Percentiles rank a stretch among this genome's conserved stretches.
Conservation (phyloP, 202 grass and related monocot genomes). For the Bolboschoenoplectus hybrid region DNA sequence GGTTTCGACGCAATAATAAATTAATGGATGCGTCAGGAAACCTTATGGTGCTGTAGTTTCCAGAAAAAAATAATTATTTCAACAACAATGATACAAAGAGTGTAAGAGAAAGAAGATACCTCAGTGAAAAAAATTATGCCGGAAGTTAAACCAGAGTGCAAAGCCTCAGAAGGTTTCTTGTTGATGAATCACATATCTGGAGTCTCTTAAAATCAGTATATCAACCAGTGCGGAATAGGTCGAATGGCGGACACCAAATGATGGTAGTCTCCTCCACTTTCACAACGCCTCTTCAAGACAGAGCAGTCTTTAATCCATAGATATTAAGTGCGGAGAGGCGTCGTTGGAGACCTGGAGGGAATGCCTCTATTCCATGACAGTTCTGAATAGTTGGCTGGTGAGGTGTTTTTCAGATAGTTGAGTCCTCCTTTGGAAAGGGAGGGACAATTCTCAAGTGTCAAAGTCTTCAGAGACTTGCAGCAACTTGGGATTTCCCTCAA, state of each 20-base stretch:
- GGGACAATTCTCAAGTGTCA: neutral
- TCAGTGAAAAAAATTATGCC: too few species aligned
- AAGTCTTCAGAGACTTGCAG: neutral
- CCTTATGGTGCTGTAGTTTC: too few species aligned
- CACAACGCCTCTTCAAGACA: neutral
- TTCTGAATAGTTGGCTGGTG: neutral
- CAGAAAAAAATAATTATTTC: too few species aligned
- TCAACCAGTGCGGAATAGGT: neutral
- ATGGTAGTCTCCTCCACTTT: neutral
- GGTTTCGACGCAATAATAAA: too few species aligned
- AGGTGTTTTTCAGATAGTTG: neutral
- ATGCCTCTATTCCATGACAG: neutral
- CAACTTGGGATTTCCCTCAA: constrained; percentile 28
- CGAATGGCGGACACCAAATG: neutral
- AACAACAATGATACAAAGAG: too few species aligned
- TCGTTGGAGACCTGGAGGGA: neutral
- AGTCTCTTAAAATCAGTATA: neutral
- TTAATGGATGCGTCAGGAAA: too few species aligned
- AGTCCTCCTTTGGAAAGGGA: neutral
- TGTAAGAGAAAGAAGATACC: too few species aligned
- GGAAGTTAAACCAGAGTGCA: too few species aligned
- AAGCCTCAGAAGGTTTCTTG: too few species aligned
- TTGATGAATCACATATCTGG: neutral
- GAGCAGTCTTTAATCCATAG: neutral
- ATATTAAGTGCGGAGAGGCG: neutral